phyloP scores from a whole-genome alignment of 345 rosid species.

The Arabis alpina region DNA sequence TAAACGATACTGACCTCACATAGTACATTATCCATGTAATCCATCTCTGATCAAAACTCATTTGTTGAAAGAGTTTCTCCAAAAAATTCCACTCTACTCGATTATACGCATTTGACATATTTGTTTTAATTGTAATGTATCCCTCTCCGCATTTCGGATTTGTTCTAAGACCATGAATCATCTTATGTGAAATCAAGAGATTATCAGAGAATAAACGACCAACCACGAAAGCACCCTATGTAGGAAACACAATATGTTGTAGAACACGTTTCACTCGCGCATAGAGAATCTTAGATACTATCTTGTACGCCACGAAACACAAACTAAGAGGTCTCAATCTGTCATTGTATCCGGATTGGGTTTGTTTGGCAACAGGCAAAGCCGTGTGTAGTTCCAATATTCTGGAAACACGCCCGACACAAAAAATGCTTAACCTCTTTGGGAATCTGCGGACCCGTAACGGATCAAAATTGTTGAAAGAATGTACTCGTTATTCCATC shows the following conservation, averaged over 20 bases:
- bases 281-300: background rate
- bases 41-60: background rate
- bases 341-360: background rate
- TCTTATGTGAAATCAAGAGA: background rate
- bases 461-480: too few species aligned
- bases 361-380: background rate
- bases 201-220: background rate
- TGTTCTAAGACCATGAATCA: background rate
- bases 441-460: too few species aligned
- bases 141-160: background rate
- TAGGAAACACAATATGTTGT: background rate
- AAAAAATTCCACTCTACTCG: background rate
- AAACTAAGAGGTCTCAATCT: background rate
- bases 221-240: background rate
- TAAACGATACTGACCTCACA: background rate
- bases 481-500: too few species aligned
- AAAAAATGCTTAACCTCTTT: background rate
- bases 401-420: background rate
- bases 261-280: background rate
- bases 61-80: background rate
- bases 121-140: background rate
- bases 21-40: background rate
- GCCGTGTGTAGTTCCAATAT: background rate
- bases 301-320: background rate
- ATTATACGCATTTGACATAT: background rate